Evolutionary conservation across 2,329 filamentous ascomycete species (phyloP).

Genomic region (Chaetomium olivaceum): DNA sequence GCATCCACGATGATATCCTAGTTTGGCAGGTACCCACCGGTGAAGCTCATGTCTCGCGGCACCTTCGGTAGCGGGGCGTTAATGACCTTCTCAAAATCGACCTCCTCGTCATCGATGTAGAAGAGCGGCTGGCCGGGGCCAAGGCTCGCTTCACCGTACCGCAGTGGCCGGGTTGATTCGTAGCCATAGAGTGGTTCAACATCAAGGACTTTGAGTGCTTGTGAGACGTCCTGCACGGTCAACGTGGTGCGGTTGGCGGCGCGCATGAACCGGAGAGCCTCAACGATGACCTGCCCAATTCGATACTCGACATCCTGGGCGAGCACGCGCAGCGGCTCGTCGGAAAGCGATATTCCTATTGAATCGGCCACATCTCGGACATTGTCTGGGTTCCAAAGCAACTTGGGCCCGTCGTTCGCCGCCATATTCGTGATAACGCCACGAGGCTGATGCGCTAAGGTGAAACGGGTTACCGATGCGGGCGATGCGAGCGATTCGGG

Average conservation of each 20-base stretch:
- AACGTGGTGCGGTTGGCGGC: conserved; percentile 82
- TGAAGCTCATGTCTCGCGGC: conserved; percentile 88
- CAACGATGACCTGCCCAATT: conserved; percentile 87
- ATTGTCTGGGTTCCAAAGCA: conserved; percentile 95
- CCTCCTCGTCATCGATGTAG: conserved; percentile 97
- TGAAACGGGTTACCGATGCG: not conserved
- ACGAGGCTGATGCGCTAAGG: not conserved
- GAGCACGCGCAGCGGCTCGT: conserved; percentile 84
- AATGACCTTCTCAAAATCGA: conserved; percentile 98
- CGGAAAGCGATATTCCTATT: conserved; percentile 80
- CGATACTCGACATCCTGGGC: conserved; percentile 95
- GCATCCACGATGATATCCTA: not conserved
- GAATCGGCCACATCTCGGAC: conserved; percentile 95
- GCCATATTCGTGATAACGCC: conserved; percentile 27
- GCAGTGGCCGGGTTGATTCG: conserved; percentile 83
- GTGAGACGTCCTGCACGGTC: conserved; percentile 84
- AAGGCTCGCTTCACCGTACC: conserved; percentile 90
- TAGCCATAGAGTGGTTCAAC: conserved; percentile 97
- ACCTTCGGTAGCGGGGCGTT: conserved; percentile 95
- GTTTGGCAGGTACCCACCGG: conserved; percentile 58
- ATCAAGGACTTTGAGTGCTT: conserved; percentile 82
- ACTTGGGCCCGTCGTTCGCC: conserved; percentile 45
- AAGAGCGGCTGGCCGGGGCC: conserved; percentile 93
- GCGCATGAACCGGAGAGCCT: conserved; percentile 95
- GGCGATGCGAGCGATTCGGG: not conserved